Conservation (phyloP, 75 land plant species). For the Cupressus sempervirens region DNA sequence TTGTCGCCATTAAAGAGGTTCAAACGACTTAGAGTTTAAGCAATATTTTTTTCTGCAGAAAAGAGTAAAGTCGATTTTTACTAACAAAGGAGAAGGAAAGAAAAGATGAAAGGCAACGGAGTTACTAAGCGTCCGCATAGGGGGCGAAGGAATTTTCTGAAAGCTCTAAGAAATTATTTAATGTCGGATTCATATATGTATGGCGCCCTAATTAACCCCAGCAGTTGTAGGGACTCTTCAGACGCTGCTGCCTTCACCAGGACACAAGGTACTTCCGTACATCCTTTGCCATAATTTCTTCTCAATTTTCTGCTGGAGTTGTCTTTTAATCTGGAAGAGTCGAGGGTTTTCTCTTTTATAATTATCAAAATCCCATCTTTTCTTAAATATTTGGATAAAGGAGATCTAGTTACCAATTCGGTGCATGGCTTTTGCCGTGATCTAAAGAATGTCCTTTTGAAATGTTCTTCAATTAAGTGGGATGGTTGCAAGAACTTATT, state of each 20-base stretch:
- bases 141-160: neutral
- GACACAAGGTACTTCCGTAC: neutral
- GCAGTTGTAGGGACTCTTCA: neutral
- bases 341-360: too few species aligned
- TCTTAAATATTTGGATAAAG: too few species aligned
- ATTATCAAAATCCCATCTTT: too few species aligned
- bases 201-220: slow-evolving; percentile 1
- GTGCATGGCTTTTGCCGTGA: too few species aligned
- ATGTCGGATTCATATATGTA: slow-evolving; percentile 7
- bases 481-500: too few species aligned
- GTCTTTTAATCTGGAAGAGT: too few species aligned
- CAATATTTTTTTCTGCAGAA: neutral
- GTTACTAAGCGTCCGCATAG: neutral
- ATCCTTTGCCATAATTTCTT: neutral
- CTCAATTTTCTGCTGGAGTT: neutral
- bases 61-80: neutral
- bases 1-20: neutral
- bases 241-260: neutral
- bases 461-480: too few species aligned
- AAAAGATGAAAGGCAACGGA: neutral
- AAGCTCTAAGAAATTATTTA: neutral
- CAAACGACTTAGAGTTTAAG: neutral
- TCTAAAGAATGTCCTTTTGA: too few species aligned
- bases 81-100: neutral
- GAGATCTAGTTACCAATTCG: too few species aligned